Conservation (phyloP, 1,284 basidiomycete species). For the Rhodotorula sp. region DNA sequence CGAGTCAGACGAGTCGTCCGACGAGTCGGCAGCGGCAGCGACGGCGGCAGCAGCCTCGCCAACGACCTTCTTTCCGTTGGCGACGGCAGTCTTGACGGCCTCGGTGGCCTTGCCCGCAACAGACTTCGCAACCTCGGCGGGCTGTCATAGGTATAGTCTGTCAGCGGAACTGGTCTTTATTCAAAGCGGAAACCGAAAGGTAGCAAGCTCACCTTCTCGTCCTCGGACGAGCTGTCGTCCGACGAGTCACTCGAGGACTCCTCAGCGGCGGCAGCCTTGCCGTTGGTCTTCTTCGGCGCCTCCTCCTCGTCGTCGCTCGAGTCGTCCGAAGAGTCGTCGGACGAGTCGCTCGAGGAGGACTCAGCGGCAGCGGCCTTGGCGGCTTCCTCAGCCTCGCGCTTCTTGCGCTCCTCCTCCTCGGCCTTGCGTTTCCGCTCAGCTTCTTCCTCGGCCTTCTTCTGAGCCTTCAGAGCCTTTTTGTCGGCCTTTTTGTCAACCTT, state of each 20-base stretch:
- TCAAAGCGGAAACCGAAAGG: no score
- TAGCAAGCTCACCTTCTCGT: slow-evolving; percentile 33
- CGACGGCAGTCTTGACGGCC: slow-evolving; percentile 17
- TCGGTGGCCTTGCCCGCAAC: slow-evolving; percentile 25
- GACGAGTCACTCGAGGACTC: slow-evolving; percentile 15
- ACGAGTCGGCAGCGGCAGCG: slow-evolving; percentile 29
- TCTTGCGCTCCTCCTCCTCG: slow-evolving; percentile 27
- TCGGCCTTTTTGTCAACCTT: slow-evolving; percentile 51
- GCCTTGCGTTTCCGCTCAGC: slow-evolving; percentile 30
- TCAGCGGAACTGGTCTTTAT: not conserved
- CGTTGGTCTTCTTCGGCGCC: slow-evolving; percentile 34
- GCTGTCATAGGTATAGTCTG: slow-evolving; percentile 8
- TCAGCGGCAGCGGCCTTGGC: slow-evolving; percentile 29
- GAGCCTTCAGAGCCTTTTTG: slow-evolving; percentile 45
- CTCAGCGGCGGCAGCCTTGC: slow-evolving; percentile 35
- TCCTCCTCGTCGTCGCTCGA: slow-evolving; percentile 39
- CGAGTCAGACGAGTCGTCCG: slow-evolving; percentile 28
- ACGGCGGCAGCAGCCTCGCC: slow-evolving; percentile 33
- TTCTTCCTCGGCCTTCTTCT: slow-evolving; percentile 38
- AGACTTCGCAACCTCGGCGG: slow-evolving; percentile 31
- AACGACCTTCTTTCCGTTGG: slow-evolving; percentile 21
- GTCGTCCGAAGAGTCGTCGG: slow-evolving; percentile 17
- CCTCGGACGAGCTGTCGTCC: slow-evolving; percentile 30
- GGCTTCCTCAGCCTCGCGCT: slow-evolving; percentile 43
- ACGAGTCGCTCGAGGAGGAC: slow-evolving; percentile 10